Percentiles rank a stretch among this genome's conserved stretches.
Evolutionary conservation across 768 basidiomycete genomes (phyloP).

Genomic region (Macrolepiota albuminosa): DNA sequence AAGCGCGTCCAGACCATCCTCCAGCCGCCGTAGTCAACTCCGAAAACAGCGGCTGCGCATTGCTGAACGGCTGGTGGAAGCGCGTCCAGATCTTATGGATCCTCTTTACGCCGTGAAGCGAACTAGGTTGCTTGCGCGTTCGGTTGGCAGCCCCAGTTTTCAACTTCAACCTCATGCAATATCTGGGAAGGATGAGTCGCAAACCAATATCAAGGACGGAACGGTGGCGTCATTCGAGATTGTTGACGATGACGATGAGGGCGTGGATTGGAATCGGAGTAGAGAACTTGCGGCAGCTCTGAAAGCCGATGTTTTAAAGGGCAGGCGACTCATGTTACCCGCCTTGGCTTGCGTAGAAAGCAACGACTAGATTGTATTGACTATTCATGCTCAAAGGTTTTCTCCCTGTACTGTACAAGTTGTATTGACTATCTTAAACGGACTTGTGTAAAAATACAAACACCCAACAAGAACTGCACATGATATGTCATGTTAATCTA

Average conservation of each 20-base stretch:
- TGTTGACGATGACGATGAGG: conserved; percentile 24
- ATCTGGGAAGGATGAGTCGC: background rate
- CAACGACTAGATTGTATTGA: background rate
- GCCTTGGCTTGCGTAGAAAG: conserved; percentile 27
- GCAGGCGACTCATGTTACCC: conserved; percentile 26
- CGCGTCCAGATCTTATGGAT: conserved; percentile 38
- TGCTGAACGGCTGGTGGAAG: conserved; percentile 37
- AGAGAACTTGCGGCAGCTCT: conserved; percentile 25
- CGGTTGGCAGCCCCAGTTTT: background rate
- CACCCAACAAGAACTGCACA: background rate
- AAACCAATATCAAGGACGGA: too few species aligned
- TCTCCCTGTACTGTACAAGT: background rate
- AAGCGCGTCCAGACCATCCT: conserved; percentile 41
- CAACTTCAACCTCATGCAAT: conserved; percentile 1
- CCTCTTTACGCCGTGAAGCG: conserved; percentile 25
- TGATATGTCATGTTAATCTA: background rate
- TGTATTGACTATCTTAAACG: background rate
- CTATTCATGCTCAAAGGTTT: background rate
- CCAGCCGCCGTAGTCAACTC: conserved; percentile 11
- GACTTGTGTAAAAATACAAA: background rate
- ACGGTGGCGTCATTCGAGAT: conserved; percentile 16
- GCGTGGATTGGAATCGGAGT: conserved; percentile 34
- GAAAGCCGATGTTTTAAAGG: conserved; percentile 23
- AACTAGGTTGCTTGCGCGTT: conserved; percentile 17
- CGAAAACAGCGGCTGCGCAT: conserved; percentile 22